Conservation (phyloP, 1,284 basidiomycete genomes). For the Ganoderma sinense region DNA sequence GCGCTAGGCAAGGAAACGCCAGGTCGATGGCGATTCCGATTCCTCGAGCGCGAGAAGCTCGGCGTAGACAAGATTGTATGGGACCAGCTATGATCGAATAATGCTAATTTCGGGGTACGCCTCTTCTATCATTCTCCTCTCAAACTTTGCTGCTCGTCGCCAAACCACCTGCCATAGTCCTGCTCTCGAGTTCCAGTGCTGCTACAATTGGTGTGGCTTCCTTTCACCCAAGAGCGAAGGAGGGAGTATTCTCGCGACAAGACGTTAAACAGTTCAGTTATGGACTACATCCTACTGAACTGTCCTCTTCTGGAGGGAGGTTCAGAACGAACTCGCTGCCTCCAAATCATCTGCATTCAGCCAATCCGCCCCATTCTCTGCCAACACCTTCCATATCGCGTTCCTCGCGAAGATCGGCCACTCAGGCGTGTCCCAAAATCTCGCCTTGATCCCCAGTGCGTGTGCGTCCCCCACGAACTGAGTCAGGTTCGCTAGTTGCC, state of each 20-base stretch:
- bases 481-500: slow-evolving; percentile 45
- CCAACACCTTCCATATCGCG: slow-evolving; percentile 51
- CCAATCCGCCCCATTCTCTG: slow-evolving; percentile 58
- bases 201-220: too few relatives aligned
- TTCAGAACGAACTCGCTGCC: slow-evolving; percentile 50
- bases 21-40: slow-evolving; percentile 30
- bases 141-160: background rate
- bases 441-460: slow-evolving; percentile 50
- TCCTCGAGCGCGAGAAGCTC: slow-evolving; percentile 44
- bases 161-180: background rate
- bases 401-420: slow-evolving; percentile 56
- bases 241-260: too few relatives aligned
- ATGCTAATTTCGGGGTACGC: slow-evolving; percentile 20
- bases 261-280: too few relatives aligned
- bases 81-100: slow-evolving; percentile 37
- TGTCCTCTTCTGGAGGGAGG: background rate
- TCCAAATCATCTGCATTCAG: slow-evolving; percentile 61
- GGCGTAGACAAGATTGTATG: slow-evolving; percentile 44
- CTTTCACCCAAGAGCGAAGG: too few relatives aligned
- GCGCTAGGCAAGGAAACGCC: slow-evolving; percentile 39
- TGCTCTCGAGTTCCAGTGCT: background rate
- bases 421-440: slow-evolving; percentile 62
- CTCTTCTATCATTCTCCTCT: slow-evolving; percentile 2
- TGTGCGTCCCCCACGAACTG: slow-evolving; percentile 55
- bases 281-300: background rate